Evolutionary conservation across 495 filamentous ascomycete species (phyloP), one percentile per base, ranked within the genome.

Genomic region (Haplographium delicatum): DNA sequence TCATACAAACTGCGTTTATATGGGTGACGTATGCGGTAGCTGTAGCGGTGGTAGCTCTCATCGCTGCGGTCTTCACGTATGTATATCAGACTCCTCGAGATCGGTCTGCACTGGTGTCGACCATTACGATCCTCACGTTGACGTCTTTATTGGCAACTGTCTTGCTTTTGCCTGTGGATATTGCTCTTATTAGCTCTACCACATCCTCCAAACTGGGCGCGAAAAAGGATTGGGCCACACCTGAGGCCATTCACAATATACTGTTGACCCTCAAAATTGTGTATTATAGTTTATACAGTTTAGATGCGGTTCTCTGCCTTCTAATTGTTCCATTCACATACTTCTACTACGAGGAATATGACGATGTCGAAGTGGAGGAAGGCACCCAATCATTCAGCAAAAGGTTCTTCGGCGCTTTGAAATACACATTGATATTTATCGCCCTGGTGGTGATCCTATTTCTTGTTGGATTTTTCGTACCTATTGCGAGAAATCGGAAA

Each of bases 331-430:
- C 93, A 1, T 99, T 99, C 63, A 83, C 89, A 10, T 99, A 97
- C 69, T 99, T 99, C 68, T 96, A 83, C 82, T 95, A 94, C 54
- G 93, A 99, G 68, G 94, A 97, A 67, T 93, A 94, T 59, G 87
- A 91, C 59, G 85, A 95, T 69, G 85, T 87, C 43, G 86, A 87
- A 26, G 71, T 79, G 18, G 86, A 94, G 50, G 77, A 86, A 20
- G 86, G 87, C 11, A 78, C 74, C n/a, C 83, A 89, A 62, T 84
- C 82, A 5, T 54, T 82, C 41, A 80, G 73, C 3, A 72, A 78
- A 52, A 76, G 86, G 23, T 70, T 96, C 50, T 89, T 83, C 82
- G 80, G 81, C 9, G 89, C 93, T 25, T 68, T 88, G 57, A 97
- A 95, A 68, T 97, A 96, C 64, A 95, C 93, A 13, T 67, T 91